Base-by-base conservation (phyloP, 768 basidiomycete genomes). In the Tephrocybe sp. region DNA sequence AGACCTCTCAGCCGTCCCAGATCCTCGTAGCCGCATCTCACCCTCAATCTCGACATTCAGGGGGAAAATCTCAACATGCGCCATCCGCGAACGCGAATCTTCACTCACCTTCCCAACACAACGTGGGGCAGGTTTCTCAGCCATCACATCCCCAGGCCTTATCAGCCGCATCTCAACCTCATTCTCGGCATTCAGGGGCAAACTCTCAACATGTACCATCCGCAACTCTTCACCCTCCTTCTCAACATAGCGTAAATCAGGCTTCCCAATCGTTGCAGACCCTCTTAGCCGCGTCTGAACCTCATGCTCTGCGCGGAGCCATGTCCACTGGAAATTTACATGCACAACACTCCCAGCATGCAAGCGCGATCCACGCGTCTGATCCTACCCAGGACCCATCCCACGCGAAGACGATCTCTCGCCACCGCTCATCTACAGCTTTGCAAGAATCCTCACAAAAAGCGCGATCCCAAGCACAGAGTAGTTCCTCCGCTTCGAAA, bases 381-480 rank as follows among this genome's bases (percentile, higher is more conserved):
- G 7, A 30, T n/a, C 36, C n/a, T 9, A n/a, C 18, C 7, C 9
- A 37, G 18, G n/a, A 8, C 5, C 3, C 36, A 37, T 7, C 16
- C 6, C 36, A 6, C 21, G 18, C 36, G 5, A 34, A 26, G 12
- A 7, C 35, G 7, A 12, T 25, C 16, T 37, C 39, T 11, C 31
- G 44, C 16, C 41, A 40, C 25, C 51, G 34, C 16, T 41, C 47
- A n/a, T 52, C 49, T 21, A 35, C 31, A 1, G 32, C 44, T 18
- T 25, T 44, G 2, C 36, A n/a, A 37, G 16, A 37, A 19, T 19
- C 36, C n/a, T 4, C 32, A 15, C 32, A 16, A 15, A 11, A 18
- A 19, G 16, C 9, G 18, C 11, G 21, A 4, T 4, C 18, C 16
- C n/a, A n/a, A 16, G 37, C 18, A 19, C 15, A 19, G 11, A 39